A percentile compares a stretch with the other conserved stretches of the same genome.
Evolutionary conservation across 495 filamentous ascomycete genomes (phyloP).

Genomic region (Daldinia loculata): DNA sequence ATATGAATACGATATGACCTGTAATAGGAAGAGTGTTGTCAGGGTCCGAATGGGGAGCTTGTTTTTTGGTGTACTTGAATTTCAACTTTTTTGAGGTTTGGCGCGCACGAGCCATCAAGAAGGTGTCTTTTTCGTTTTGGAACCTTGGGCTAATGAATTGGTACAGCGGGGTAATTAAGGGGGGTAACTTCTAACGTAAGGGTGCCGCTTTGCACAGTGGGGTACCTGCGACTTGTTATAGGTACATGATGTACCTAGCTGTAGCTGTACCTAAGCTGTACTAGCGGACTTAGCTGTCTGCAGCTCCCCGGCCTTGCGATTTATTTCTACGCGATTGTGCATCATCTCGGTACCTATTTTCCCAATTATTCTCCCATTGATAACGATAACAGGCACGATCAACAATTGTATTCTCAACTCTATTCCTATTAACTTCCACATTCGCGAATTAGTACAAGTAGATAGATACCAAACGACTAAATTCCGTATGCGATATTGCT

Average conservation of each 20-base stretch:
- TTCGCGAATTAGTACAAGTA: too few relatives aligned
- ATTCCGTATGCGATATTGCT: constrained; percentile 17
- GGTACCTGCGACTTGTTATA: not conserved
- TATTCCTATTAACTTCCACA: too few relatives aligned
- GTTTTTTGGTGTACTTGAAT: not conserved
- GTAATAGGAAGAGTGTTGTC: not conserved
- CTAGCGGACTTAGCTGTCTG: not conserved
- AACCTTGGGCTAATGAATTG: not conserved
- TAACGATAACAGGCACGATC: too few relatives aligned
- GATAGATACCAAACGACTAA: too few relatives aligned
- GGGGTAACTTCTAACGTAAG: not conserved
- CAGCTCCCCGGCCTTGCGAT: not conserved
- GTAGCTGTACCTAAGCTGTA: too few relatives aligned
- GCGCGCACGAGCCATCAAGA: not conserved
- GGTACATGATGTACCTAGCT: too few relatives aligned
- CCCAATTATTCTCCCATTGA: too few relatives aligned
- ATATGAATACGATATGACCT: not conserved
- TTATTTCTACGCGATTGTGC: not conserved
- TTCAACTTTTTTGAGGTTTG: constrained; percentile 1
- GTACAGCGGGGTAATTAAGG: not conserved
- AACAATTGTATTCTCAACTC: too few relatives aligned
- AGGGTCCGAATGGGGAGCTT: constrained; percentile 6
- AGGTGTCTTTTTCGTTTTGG: not conserved
- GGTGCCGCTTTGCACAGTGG: not conserved
- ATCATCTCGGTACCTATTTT: too few relatives aligned